Evolutionary conservation across 352 stramenopile species (phyloP), one percentile per base, ranked within the genome.

Genomic region (Blastocystis sp.): DNA sequence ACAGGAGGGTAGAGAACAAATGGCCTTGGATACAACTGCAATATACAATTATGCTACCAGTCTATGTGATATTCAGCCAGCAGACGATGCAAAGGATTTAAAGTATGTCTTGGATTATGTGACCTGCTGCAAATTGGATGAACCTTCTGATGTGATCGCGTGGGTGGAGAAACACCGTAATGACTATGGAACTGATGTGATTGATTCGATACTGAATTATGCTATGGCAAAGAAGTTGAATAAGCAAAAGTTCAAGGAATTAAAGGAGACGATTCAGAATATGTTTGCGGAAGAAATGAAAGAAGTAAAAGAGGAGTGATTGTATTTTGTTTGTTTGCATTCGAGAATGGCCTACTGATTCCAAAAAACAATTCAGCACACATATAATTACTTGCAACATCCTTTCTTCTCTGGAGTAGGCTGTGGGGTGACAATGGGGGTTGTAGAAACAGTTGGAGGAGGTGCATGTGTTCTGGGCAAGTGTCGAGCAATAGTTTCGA

Each of bases 401-500:
- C 58, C 35, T 42, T 89, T 58, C 60, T 91, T 51, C 42, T 75
- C 35, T 88, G 73, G n/a, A 44, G 84, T 19, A 27, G 62, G 66
- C 35, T 57, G 4, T 19, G 90, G 40, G 40, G 76, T 24, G 33
- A 77, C 35, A 54, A 78, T 22, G 69, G 78, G 22, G 0, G n/a
- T 24, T 51, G 42, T 44, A 87, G 59, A 0, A 53, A 73, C 22
- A 54, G 54, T 7, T 56, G 77, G 40, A 79, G 53, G 27, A 66
- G 66, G n/a, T 58, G 79, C 1, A 81, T 78, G 68, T 4, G 54
- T 84, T 9, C 73, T 78, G 27, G 56, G 87, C 68, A 82, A 82
- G 51, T 22, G 73, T 42, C 53, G 90, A 37, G 75, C 90, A n/a
- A 90, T 95, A 77, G 94, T 93, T 79, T 95, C 95, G 90, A 97